Evolutionary conservation across 352 stramenopile genomes (phyloP).

Genomic region (Phytophthora citricola): DNA sequence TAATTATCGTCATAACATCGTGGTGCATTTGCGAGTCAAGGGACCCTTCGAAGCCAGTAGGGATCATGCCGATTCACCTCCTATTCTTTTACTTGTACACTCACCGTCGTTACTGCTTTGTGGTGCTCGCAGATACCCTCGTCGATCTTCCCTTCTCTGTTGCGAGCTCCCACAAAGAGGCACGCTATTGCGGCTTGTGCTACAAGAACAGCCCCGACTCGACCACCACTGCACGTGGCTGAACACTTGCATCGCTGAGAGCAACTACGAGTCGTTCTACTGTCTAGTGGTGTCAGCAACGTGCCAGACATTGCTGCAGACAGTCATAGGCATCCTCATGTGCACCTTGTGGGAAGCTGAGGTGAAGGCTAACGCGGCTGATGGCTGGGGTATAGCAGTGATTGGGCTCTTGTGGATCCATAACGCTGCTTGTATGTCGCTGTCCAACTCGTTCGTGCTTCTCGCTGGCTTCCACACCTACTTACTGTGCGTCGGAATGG

Average conservation of each 20-base stretch:
- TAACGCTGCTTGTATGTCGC: conserved; percentile 64
- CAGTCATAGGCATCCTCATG: conserved; percentile 77
- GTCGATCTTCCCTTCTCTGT: conserved; percentile 34
- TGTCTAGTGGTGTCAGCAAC: conserved; percentile 69
- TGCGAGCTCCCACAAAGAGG: conserved; percentile 65
- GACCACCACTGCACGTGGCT: conserved; percentile 91
- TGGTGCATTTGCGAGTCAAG: conserved; percentile 77
- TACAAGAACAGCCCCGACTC: conserved; percentile 81
- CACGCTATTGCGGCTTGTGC: conserved; percentile 84
- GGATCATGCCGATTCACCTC: conserved; percentile 2
- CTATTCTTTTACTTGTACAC: neutral
- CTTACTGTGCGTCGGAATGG: conserved; percentile 67
- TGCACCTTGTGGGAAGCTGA: conserved; percentile 74
- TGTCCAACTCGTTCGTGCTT: conserved; percentile 74
- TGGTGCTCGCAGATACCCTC: conserved; percentile 38
- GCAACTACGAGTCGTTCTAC: conserved; percentile 89
- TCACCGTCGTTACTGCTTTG: neutral
- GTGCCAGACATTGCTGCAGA: conserved; percentile 66
- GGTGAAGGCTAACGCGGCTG: conserved; percentile 45
- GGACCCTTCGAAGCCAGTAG: conserved; percentile 64
- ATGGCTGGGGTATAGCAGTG: conserved; percentile 53
- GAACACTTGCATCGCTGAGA: conserved; percentile 87
- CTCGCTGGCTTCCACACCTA: conserved; percentile 85
- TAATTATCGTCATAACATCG: conserved; percentile 57
- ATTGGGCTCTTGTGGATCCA: conserved; percentile 77